Evolutionary conservation across 108 stramenopile species (phyloP).

Genomic region (Cyclotella sp.): DNA sequence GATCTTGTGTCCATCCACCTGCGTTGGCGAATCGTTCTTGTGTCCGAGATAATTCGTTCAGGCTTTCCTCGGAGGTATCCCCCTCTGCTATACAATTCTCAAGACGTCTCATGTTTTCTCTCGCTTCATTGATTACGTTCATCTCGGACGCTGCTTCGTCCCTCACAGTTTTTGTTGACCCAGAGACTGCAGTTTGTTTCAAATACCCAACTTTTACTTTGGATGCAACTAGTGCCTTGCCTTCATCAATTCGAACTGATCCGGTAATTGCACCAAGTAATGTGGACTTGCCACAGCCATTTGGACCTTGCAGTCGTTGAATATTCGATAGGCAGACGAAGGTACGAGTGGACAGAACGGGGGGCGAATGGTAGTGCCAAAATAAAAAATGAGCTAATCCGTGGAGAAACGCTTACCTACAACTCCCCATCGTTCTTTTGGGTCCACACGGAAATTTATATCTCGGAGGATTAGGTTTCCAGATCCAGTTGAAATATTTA

Average conservation of each 20-base stretch:
- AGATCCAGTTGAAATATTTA: constrained; percentile 70
- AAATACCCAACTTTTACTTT: constrained; percentile 82
- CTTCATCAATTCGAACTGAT: constrained; percentile 64
- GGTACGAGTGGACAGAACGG: no score
- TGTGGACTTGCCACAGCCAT: constrained; percentile 66
- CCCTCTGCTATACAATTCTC: constrained; percentile 54
- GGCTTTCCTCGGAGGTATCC: constrained; percentile 64
- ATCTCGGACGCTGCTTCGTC: constrained; percentile 92
- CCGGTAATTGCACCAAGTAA: constrained; percentile 73
- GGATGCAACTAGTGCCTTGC: constrained; percentile 58
- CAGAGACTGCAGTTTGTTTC: constrained; percentile 87
- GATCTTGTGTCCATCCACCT: constrained; percentile 91
- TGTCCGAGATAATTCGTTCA: constrained; percentile 69
- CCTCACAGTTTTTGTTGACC: constrained; percentile 82
- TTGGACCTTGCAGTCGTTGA: constrained; percentile 28
- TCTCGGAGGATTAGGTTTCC: constrained; percentile 56
- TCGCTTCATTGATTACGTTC: constrained; percentile 69
- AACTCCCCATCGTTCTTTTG: constrained; percentile 76
- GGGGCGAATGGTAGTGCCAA: neutral
- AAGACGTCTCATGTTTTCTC: constrained; percentile 45
- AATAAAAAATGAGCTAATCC: neutral
- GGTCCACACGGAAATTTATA: constrained; percentile 82
- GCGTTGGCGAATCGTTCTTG: constrained; percentile 70
- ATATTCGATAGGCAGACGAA: neutral
- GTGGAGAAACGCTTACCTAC: constrained; percentile 42